These are phyloP conservation scores for Cunninghamia lanceolata DNA, from an alignment of 75 land plant species.

Conservation along the genomic window DNA sequence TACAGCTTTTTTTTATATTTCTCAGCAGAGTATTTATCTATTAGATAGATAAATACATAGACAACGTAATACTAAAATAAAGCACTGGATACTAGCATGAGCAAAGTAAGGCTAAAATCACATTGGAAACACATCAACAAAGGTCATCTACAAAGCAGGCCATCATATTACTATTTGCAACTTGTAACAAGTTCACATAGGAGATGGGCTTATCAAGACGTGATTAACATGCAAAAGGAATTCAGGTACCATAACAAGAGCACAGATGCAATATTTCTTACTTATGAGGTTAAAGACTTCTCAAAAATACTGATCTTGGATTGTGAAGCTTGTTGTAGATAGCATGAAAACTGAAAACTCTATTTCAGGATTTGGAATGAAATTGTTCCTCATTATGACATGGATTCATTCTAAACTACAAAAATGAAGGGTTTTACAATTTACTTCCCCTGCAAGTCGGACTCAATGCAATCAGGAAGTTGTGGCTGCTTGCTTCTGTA, in stretches of 20 bases:
- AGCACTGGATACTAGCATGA: background rate
- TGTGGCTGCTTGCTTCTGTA: constrained; percentile 29
- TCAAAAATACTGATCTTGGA: background rate
- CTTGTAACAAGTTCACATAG: background rate
- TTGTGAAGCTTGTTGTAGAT: background rate
- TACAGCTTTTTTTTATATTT: no score
- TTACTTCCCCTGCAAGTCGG: background rate
- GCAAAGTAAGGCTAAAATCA: background rate
- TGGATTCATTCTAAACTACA: background rate
- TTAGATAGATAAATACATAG: background rate
- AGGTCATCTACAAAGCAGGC: background rate
- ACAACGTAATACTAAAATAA: background rate
- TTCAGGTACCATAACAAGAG: background rate
- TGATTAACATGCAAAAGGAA: background rate
- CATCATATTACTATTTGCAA: background rate
- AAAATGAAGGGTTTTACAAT: background rate
- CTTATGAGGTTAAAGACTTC: background rate
- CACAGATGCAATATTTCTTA: background rate
- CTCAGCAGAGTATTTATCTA: background rate
- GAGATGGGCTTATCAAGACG: background rate
- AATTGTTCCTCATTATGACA: background rate
- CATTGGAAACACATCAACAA: background rate
- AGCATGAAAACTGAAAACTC: background rate
- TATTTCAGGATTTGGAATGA: background rate
- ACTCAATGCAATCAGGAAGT: background rate